Percentiles rank a stretch among this genome's conserved stretches.
phyloP scores from a whole-genome alignment of 2,329 filamentous ascomycete species.

The Colletotrichum destructivum region DNA sequence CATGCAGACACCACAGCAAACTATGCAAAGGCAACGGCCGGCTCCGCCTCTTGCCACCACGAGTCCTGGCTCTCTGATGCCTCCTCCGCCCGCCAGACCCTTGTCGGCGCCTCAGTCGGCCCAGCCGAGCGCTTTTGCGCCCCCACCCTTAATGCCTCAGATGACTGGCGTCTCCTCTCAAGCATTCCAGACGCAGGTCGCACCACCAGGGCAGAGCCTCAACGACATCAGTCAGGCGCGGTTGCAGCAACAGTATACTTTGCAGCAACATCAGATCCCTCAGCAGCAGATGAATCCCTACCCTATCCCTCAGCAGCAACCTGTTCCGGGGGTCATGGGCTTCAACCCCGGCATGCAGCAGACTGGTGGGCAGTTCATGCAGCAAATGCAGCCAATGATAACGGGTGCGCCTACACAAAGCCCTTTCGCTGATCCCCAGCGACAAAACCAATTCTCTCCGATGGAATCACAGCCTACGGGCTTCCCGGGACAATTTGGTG shows the following conservation, averaged over 20 bases:
- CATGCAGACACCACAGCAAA: constrained; percentile 28
- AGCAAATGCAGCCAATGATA: constrained; percentile 67
- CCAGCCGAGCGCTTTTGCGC: constrained; percentile 80
- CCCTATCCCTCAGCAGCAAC: constrained; percentile 50
- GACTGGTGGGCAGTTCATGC: constrained; percentile 56
- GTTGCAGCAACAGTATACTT: constrained; percentile 73
- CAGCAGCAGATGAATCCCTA: constrained; percentile 58
- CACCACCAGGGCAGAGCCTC: constrained; percentile 82
- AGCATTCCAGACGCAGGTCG: constrained; percentile 70
- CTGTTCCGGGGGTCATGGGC: constrained; percentile 52
- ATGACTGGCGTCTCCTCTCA: constrained; percentile 76
- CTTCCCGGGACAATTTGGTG: constrained; percentile 62
- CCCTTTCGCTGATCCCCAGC: constrained; percentile 57
- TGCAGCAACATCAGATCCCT: constrained; percentile 59
- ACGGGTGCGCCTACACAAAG: constrained; percentile 58
- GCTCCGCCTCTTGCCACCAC: constrained; percentile 62
- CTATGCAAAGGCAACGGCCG: constrained; percentile 62
- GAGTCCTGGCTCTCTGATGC: constrained; percentile 76
- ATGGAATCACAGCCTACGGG: constrained; percentile 77
- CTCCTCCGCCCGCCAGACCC: constrained; percentile 83
- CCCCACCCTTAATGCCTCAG: constrained; percentile 85
- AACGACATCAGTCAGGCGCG: constrained; percentile 79
- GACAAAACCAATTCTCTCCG: constrained; percentile 59
- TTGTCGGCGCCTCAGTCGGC: constrained; percentile 90
- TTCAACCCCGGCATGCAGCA: constrained; percentile 53